Evolutionary conservation across 2,329 filamentous ascomycete genomes (phyloP), one percentile per base, ranked within the genome.

Genomic region (Dactylellina leptospora): DNA sequence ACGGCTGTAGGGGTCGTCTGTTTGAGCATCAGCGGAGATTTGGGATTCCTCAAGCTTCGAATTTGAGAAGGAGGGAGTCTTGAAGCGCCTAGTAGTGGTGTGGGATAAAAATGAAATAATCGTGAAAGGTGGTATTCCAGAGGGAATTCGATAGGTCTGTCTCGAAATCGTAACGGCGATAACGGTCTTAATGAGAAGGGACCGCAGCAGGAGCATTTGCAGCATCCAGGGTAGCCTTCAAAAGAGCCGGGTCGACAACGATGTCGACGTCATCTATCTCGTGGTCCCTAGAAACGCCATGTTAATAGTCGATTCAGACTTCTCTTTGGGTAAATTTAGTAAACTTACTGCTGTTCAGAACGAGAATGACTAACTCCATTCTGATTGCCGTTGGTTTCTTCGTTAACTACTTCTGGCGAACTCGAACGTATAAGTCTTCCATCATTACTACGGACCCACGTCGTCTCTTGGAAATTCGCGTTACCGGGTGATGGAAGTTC

Each of bases 341-440:
- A n/a, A 47, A 53, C 62, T 53, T 68, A 68, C 62, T 4, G 33
- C n/a, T 42, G 33, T 36, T 36, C 45, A 45, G 62, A 33, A 20
- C 23, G 42, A n/a, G 13, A 2, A 27, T 33, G n/a, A 6, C 4
- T 36, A 20, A 33, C 25, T 53, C 33, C 58, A 20, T 55, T 44
- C 33, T 63, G 44, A 16, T 22, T 44, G 27, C 47, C 25, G 16
- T n/a, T 47, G 22, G 54, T 4, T 8, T 10, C 13, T 25, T 18
- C 23, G 13, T 42, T 25, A 56, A 38, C 33, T 23, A 33, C 36
- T 23, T 71, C 64, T 13, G 64, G 64, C 23, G 64, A 71, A 51
- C 33, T 61, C 44, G 64, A 71, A 25, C 64, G 38, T 42, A 58
- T 71, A 50, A 71, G 64, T 47, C 64, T 62, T 23, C 64, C 64